phyloP scores from a whole-genome alignment of 306 rosid species.

The Cyclanthera cordifolia region DNA sequence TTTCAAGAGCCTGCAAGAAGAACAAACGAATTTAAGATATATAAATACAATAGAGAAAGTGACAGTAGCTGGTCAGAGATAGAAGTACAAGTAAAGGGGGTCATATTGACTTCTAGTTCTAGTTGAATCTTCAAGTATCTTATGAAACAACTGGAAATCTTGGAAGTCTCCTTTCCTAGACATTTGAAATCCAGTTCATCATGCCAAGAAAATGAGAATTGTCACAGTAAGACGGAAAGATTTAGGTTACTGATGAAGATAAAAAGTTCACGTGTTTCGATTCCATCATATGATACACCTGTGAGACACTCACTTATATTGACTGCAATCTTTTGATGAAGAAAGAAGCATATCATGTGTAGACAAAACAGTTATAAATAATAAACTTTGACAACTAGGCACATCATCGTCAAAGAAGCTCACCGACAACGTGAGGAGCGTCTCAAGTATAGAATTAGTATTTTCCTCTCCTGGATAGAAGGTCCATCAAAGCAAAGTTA shows the following conservation, averaged over 20 bases:
- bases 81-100: neutral
- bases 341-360: neutral
- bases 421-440: conserved; percentile 65
- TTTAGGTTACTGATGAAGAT: neutral
- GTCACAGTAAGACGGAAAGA: neutral
- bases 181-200: neutral
- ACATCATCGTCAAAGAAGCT: conserved; percentile 17
- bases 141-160: conserved; percentile 1
- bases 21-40: neutral
- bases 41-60: neutral
- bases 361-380: neutral
- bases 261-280: neutral
- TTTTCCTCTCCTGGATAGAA: conserved; percentile 64
- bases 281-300: neutral
- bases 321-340: neutral
- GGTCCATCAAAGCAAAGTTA: conserved; percentile 24
- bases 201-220: neutral
- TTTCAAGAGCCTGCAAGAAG: conserved; percentile 44
- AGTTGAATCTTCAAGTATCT: neutral
- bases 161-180: neutral
- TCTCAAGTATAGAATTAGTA: conserved; percentile 48
- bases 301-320: neutral
- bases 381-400: neutral
- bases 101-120: neutral
- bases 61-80: neutral